Evolutionary conservation across 805 yeast genomes (phyloP).

Genomic region (Candida berthetii): DNA sequence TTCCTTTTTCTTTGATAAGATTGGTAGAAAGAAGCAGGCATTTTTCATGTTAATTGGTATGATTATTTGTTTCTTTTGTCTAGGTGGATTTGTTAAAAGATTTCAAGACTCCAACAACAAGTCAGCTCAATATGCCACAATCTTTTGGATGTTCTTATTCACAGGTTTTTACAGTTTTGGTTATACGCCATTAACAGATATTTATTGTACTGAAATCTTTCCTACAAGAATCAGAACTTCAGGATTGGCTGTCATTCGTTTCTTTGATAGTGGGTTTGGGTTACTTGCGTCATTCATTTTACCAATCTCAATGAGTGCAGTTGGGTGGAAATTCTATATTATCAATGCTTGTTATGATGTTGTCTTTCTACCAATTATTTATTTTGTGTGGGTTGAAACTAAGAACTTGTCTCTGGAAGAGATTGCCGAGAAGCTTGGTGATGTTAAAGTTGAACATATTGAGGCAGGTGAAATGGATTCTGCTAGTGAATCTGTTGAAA

Average conservation of each 20-base stretch:
- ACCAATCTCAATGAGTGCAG: conserved; percentile 20
- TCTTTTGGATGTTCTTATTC: conserved; percentile 11
- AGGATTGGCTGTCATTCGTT: conserved; percentile 4
- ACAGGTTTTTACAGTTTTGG: conserved; percentile 10
- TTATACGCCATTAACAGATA: conserved; percentile 7
- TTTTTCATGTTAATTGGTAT: conserved; percentile 5
- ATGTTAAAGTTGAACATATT: conserved; percentile 3
- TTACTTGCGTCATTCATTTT: conserved; percentile 6
- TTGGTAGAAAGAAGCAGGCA: conserved; percentile 8
- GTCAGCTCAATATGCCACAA: conserved; percentile 10
- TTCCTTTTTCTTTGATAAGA: conserved; percentile 5
- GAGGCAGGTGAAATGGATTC: too few species aligned
- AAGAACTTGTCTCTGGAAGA: conserved; percentile 23
- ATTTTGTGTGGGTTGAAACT: conserved; percentile 23
- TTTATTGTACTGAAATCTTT: conserved; percentile 7
- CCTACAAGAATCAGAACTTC: conserved; percentile 5
- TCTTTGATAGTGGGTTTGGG: conserved; percentile 9
- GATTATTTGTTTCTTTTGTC: conserved; percentile 6
- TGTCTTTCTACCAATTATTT: conserved; percentile 16
- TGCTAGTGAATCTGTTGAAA: too few species aligned
- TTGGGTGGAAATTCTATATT: conserved; percentile 22
- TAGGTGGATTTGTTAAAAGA: conserved; percentile 8
- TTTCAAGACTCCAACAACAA: conserved; percentile 2
- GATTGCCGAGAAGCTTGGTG: conserved; percentile 20
- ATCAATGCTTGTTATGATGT: conserved; percentile 16